Percentiles rank a stretch among this genome's conserved stretches.
These are phyloP conservation scores for Jatropha multifida DNA, from an alignment of 441 rosid genomes.

Conservation along the genomic window DNA sequence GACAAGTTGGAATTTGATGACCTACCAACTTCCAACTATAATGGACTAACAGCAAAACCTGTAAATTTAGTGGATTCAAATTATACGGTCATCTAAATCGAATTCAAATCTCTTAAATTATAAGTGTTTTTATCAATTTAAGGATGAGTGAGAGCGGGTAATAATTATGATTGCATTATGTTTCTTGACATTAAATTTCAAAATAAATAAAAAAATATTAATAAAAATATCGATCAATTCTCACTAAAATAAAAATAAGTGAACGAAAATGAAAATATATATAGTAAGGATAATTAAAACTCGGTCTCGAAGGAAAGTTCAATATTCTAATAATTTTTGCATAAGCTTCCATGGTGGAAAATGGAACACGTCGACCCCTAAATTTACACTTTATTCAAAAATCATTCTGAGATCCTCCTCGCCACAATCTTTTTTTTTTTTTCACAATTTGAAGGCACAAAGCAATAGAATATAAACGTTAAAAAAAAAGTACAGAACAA, in stretches of 20 bases:
- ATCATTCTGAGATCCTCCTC: background rate
- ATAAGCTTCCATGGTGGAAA: constrained; percentile 8
- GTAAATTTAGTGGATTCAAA: too few species aligned
- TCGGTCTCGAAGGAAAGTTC: background rate
- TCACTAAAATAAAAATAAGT: background rate
- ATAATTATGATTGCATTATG: too few species aligned
- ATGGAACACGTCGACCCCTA: constrained; percentile 21
- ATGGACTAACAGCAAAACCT: too few species aligned
- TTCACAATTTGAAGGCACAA: background rate
- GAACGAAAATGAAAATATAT: too few species aligned
- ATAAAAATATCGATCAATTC: background rate
- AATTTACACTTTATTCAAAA: background rate
- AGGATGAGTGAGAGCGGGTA: too few species aligned
- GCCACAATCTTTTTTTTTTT: constrained; percentile 4
- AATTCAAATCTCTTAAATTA: too few species aligned
- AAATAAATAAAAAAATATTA: too few species aligned
- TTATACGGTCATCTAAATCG: too few species aligned
- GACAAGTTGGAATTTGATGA: too few species aligned
- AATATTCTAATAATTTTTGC: background rate
- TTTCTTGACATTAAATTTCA: too few species aligned
- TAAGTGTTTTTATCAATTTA: too few species aligned
- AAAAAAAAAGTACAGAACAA: constrained; percentile 26
- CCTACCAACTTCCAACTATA: too few species aligned
- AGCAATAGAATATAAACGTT: background rate
- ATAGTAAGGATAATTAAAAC: background rate